These are phyloP conservation scores for Macroventuria anomochaeta DNA, from an alignment of 2,329 filamentous ascomycete species.

Conservation along the genomic window DNA sequence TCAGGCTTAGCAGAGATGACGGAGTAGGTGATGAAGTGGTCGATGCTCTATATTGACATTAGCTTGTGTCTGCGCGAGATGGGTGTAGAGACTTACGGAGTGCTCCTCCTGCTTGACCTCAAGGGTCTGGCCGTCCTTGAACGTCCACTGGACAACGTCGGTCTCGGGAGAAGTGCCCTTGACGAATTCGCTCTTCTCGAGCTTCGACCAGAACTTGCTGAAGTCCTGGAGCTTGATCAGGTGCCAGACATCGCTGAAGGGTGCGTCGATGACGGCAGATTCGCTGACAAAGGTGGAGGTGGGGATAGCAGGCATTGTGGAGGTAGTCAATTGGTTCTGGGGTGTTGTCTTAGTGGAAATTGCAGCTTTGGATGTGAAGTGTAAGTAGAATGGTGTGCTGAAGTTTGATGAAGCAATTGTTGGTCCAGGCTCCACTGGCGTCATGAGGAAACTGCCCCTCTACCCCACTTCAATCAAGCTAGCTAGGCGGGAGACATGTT, in stretches of 20 bases:
- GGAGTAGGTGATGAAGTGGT: constrained; percentile 78
- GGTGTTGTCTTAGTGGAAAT: neutral
- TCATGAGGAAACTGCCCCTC: constrained; percentile 34
- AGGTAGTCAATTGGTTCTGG: constrained; percentile 11
- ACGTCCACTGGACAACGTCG: constrained; percentile 72
- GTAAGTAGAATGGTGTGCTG: constrained; percentile 14
- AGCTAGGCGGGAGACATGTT: constrained; percentile 12
- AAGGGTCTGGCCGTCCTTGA: constrained; percentile 71
- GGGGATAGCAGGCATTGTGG: constrained; percentile 56
- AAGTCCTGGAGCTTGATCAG: constrained; percentile 76
- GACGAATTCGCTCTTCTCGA: constrained; percentile 67
- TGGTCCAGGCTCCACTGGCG: constrained; percentile 15
- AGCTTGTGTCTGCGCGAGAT: neutral
- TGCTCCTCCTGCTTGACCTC: constrained; percentile 81
- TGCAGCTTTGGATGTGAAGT: neutral
- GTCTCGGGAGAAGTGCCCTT: constrained; percentile 69
- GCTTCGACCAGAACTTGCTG: constrained; percentile 69
- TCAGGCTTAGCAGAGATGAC: constrained; percentile 71
- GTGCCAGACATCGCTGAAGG: constrained; percentile 73
- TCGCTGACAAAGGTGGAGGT: constrained; percentile 71
- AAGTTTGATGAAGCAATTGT: constrained; percentile 28
- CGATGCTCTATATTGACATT: constrained; percentile 61
- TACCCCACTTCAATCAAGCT: constrained; percentile 25
- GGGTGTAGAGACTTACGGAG: constrained; percentile 58
- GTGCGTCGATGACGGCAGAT: constrained; percentile 71